These are phyloP conservation scores for Penicillium canescens DNA, from an alignment of 495 filamentous ascomycete genomes.

Conservation along the genomic window DNA sequence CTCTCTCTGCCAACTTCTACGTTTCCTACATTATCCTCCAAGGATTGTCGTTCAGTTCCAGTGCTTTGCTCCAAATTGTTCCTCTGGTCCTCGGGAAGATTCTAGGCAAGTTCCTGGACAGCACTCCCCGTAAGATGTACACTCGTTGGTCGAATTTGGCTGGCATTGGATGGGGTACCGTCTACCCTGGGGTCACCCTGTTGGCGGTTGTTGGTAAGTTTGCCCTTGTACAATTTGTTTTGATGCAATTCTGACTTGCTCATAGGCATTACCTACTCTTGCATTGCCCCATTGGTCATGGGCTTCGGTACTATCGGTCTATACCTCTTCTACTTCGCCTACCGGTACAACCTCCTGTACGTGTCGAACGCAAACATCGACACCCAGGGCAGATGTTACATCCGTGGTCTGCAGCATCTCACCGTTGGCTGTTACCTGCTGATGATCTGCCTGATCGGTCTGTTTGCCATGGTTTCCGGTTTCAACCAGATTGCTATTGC, in stretches of 20 bases:
- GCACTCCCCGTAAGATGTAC: constrained; percentile 76
- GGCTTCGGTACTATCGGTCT: constrained; percentile 85
- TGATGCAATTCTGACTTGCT: constrained; percentile 4
- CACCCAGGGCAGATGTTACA: constrained; percentile 87
- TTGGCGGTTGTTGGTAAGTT: constrained; percentile 70
- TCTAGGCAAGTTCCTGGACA: constrained; percentile 70
- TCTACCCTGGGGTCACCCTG: constrained; percentile 83
- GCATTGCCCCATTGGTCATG: constrained; percentile 87
- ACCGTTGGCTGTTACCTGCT: constrained; percentile 85
- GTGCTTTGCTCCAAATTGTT: constrained; percentile 72
- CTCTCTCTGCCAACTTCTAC: constrained; percentile 88
- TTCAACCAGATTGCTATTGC: constrained; percentile 62
- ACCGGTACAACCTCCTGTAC: constrained; percentile 93
- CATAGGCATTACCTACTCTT: constrained; percentile 78
- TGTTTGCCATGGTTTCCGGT: constrained; percentile 71
- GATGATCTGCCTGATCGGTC: constrained; percentile 83
- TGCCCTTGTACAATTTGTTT: not conserved
- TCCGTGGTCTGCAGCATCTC: constrained; percentile 87
- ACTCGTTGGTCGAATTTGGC: constrained; percentile 64
- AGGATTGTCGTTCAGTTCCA: constrained; percentile 76
- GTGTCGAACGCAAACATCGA: constrained; percentile 83
- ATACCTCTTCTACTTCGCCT: constrained; percentile 87
- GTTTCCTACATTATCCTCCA: constrained; percentile 94
- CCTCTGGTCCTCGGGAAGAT: constrained; percentile 77
- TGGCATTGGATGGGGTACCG: constrained; percentile 80